phyloP scores from a whole-genome alignment of 345 rosid genomes.

The Gynandropsis gynandra region DNA sequence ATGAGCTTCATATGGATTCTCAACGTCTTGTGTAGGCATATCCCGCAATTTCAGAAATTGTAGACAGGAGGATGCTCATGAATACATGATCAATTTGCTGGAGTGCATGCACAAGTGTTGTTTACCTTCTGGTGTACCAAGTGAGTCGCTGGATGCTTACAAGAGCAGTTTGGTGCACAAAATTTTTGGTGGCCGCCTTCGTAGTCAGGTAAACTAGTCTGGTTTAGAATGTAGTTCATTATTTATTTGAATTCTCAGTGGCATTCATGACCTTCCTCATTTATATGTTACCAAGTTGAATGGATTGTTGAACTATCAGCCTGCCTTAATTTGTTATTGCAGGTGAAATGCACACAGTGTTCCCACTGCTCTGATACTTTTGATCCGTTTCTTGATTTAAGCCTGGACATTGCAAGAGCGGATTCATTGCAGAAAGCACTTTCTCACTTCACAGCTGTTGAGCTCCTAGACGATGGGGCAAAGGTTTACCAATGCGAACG shows the following conservation, averaged over 20 bases:
- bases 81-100: conserved; percentile 86
- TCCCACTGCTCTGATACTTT: conserved; percentile 66
- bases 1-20: conserved; percentile 21
- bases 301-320: background rate
- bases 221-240: conserved; percentile 3
- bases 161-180: conserved; percentile 91
- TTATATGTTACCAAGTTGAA: background rate
- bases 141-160: conserved; percentile 82
- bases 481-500: conserved; percentile 78
- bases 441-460: conserved; percentile 66
- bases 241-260: background rate
- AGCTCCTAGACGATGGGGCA: conserved; percentile 80
- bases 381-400: conserved; percentile 86
- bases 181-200: conserved; percentile 89
- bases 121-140: conserved; percentile 89
- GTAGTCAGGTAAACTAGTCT: conserved; percentile 63
- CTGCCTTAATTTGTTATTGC: conserved; percentile 13
- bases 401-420: conserved; percentile 80
- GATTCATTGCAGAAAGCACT: conserved; percentile 72
- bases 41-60: conserved; percentile 73
- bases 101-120: conserved; percentile 98
- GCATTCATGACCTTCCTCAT: background rate
- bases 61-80: conserved; percentile 97
- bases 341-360: conserved; percentile 85
- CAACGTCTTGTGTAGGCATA: conserved; percentile 57